A percentile compares a stretch with the other conserved stretches of the same genome.
Evolutionary conservation across 164 flowering plant genomes (phyloP).

Genomic region (Stephania cephalantha): DNA sequence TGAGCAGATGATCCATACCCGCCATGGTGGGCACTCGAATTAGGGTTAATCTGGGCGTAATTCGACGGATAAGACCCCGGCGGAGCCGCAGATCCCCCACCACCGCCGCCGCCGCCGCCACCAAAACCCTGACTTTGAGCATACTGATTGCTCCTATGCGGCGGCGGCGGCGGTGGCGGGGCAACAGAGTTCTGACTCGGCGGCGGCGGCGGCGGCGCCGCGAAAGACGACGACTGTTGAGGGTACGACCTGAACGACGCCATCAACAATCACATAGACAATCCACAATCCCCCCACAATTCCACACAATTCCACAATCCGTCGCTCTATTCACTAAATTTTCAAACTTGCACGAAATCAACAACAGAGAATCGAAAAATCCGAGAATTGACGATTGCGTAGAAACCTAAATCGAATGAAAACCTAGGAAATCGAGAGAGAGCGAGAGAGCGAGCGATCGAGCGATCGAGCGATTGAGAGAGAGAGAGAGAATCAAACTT

Average conservation of each 20-base stretch:
- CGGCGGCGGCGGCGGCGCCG: constrained; percentile 20
- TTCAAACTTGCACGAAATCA: background rate
- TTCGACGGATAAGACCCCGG: constrained; percentile 26
- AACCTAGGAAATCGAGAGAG: background rate
- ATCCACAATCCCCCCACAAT: background rate
- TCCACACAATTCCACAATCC: too few species aligned
- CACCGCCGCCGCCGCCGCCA: background rate
- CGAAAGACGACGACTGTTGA: constrained; percentile 42
- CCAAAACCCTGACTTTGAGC: constrained; percentile 38
- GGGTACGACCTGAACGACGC: constrained; percentile 69
- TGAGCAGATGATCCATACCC: constrained; percentile 26
- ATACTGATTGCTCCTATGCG: constrained; percentile 24
- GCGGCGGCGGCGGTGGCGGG: constrained; percentile 26
- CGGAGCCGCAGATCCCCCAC: background rate
- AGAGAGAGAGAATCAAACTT: background rate
- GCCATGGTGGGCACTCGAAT: constrained; percentile 32
- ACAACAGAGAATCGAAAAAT: background rate
- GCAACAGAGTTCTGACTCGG: constrained; percentile 31
- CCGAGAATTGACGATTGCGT: too few species aligned
- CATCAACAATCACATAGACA: constrained; percentile 27
- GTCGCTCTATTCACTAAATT: background rate
- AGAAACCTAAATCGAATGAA: background rate
- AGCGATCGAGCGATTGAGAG: too few species aligned
- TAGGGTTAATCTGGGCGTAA: constrained; percentile 28
- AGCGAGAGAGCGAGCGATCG: too few species aligned